A percentile compares a stretch with the other conserved stretches of the same genome.
Conservation (phyloP, 371 early-diverging fungal species). For the Parasitella parasitica region DNA sequence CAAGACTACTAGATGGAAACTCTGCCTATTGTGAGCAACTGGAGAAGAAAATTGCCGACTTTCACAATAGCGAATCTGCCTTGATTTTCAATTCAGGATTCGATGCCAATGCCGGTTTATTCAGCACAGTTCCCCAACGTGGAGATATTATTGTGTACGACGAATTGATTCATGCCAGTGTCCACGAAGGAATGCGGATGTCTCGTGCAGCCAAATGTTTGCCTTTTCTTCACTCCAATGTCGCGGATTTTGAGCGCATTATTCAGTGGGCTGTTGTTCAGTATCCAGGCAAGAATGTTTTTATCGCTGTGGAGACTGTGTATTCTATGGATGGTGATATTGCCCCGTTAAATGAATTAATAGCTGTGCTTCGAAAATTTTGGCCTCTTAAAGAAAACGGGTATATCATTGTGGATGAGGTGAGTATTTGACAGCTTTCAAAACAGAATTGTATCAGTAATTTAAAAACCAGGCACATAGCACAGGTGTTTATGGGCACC, state of each 20-base stretch:
- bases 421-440: constrained; percentile 16
- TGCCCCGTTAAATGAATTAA: constrained; percentile 69
- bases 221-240: constrained; percentile 73
- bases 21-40: constrained; percentile 59
- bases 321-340: constrained; percentile 88
- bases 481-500: constrained; percentile 72
- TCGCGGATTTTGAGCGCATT: constrained; percentile 52
- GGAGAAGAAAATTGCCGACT: constrained; percentile 61
- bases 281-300: constrained; percentile 47
- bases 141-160: constrained; percentile 73
- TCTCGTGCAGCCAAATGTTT: constrained; percentile 52
- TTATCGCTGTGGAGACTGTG: constrained; percentile 76
- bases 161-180: constrained; percentile 78
- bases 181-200: constrained; percentile 77
- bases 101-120: constrained; percentile 77
- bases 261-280: constrained; percentile 13
- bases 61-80: constrained; percentile 64
- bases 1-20: constrained; percentile 77
- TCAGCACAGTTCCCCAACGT: constrained; percentile 66
- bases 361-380: constrained; percentile 46
- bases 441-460: no score
- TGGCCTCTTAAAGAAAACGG: constrained; percentile 52
- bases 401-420: constrained; percentile 67
- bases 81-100: constrained; percentile 84
- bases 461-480: constrained; percentile 72